Conservation (phyloP, 805 yeast species). For the Phaffomyces antillensis region DNA sequence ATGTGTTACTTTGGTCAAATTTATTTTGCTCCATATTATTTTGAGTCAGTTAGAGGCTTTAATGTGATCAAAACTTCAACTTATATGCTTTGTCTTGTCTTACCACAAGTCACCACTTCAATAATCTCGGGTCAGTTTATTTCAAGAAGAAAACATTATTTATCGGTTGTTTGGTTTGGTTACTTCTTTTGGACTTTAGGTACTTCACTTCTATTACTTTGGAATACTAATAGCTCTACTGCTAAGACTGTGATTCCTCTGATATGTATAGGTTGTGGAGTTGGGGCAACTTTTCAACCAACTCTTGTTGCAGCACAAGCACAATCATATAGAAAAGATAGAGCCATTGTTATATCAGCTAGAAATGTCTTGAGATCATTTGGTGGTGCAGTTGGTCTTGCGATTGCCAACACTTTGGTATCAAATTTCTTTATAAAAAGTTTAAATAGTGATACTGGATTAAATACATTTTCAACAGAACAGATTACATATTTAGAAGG, state of each 20-base stretch:
- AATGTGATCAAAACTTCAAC: slow-evolving; percentile 17
- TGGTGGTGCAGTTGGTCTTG: slow-evolving; percentile 55
- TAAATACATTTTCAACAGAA: neutral
- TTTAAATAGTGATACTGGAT: neutral
- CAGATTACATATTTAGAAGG: neutral
- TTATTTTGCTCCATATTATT: slow-evolving; percentile 42
- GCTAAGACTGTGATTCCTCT: slow-evolving; percentile 29
- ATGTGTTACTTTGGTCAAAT: slow-evolving; percentile 37
- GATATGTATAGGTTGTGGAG: slow-evolving; percentile 33
- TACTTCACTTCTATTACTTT: neutral
- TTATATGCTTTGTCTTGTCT: slow-evolving; percentile 4
- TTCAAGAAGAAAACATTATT: slow-evolving; percentile 2
- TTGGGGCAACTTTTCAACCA: slow-evolving; percentile 11
- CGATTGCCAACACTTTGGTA: slow-evolving; percentile 23
- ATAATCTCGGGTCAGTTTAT: slow-evolving; percentile 6
- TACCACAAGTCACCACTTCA: slow-evolving; percentile 5
- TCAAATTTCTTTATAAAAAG: slow-evolving; percentile 3
- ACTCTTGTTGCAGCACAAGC: slow-evolving; percentile 44
- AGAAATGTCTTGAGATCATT: slow-evolving; percentile 49
- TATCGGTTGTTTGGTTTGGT: slow-evolving; percentile 20
- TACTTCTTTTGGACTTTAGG: slow-evolving; percentile 23
- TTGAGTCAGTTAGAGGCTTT: slow-evolving; percentile 17
- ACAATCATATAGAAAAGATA: slow-evolving; percentile 39
- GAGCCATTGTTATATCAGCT: slow-evolving; percentile 51
- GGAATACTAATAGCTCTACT: slow-evolving; percentile 26